phyloP scores from a whole-genome alignment of 768 basidiomycete species.

The Psilocybe sp. region DNA sequence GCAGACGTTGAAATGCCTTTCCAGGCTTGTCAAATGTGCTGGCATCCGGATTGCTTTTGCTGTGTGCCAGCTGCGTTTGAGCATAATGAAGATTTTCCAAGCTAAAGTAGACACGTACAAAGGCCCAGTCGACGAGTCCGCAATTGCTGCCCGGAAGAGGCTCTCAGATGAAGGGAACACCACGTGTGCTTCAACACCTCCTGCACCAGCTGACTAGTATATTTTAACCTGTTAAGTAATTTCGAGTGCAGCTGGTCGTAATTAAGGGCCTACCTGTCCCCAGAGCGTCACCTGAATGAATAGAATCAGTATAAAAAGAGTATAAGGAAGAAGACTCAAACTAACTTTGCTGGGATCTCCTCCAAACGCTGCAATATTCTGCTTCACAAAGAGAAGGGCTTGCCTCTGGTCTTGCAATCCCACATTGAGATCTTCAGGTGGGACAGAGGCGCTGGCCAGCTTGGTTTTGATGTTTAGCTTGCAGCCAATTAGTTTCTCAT shows the following conservation, averaged over 20 bases:
- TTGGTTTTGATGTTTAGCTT: constrained; percentile 10
- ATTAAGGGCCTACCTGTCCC: constrained; percentile 39
- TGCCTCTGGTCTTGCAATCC: constrained; percentile 60
- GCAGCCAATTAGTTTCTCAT: neutral
- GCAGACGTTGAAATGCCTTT: constrained; percentile 45
- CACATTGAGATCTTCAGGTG: constrained; percentile 50
- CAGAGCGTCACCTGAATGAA: constrained; percentile 48
- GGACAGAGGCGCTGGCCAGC: constrained; percentile 43
- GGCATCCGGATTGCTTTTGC: constrained; percentile 49
- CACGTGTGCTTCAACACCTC: constrained; percentile 47
- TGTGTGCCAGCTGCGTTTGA: constrained; percentile 14
- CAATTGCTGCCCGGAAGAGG: constrained; percentile 51
- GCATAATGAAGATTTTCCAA: neutral
- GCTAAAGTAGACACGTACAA: constrained; percentile 36
- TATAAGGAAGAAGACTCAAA: neutral
- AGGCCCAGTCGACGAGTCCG: constrained; percentile 49
- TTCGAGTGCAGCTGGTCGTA: no score
- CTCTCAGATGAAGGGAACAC: constrained; percentile 33
- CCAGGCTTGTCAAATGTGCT: constrained; percentile 51
- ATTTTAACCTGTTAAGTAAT: no score
- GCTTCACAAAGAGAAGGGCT: constrained; percentile 57
- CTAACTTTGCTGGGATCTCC: constrained; percentile 56
- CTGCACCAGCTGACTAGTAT: constrained; percentile 49
- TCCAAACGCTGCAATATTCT: constrained; percentile 66
- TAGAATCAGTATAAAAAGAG: no score